Conservation (phyloP, 345 rosid genomes). For the Psidium guajava region DNA sequence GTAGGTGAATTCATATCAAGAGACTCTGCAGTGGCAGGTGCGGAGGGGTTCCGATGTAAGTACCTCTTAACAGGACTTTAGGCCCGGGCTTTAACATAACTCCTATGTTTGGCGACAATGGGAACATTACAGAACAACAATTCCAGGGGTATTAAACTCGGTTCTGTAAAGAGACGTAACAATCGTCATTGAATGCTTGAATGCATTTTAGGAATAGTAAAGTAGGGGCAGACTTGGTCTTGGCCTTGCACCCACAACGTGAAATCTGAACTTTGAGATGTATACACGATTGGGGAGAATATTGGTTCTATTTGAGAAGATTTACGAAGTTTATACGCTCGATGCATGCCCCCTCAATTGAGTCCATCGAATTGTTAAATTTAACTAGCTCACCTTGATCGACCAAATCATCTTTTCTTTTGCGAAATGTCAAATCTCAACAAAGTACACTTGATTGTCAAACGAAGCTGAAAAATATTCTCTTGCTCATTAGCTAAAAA, state of each 20-base stretch:
- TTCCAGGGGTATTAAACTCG: not conserved
- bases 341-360: not conserved
- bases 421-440: not conserved
- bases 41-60: not conserved
- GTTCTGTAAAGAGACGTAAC: not conserved
- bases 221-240: not conserved
- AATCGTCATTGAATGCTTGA: not conserved
- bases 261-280: not conserved
- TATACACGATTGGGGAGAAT: not conserved
- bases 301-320: not conserved
- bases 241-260: not conserved
- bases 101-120: not conserved
- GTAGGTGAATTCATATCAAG: not conserved
- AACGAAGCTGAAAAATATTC: not conserved
- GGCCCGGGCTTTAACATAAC: not conserved
- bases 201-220: not conserved
- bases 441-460: not conserved
- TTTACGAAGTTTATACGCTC: not conserved
- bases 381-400: not conserved
- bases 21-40: not conserved
- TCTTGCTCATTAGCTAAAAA: not conserved
- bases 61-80: not conserved
- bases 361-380: not conserved
- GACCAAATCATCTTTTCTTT: not conserved
- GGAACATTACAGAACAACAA: not conserved